Conservation (phyloP, 176 grass and related monocot genomes). For the Ensete ventricosum region DNA sequence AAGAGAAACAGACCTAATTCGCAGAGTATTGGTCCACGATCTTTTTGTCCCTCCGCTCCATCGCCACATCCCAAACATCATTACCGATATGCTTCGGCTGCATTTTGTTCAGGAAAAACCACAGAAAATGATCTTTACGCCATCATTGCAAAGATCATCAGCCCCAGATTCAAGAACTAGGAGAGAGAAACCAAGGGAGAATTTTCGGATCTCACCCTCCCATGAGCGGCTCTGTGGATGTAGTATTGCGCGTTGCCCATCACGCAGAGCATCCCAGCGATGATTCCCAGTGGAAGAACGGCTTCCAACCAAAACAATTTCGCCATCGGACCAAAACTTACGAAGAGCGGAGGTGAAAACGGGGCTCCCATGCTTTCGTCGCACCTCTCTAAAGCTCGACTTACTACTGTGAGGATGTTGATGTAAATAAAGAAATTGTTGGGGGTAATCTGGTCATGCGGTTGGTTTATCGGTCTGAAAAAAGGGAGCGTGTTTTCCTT, state of each 20-base stretch:
- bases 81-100: constrained; percentile 97
- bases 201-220: constrained; percentile 40
- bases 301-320: constrained; percentile 88
- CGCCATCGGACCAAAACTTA: constrained; percentile 32
- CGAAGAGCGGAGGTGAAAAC: not conserved
- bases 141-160: too few relatives aligned
- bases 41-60: constrained; percentile 96
- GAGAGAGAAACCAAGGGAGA: not conserved
- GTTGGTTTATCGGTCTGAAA: too few relatives aligned
- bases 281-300: constrained; percentile 84
- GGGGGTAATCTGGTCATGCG: too few relatives aligned
- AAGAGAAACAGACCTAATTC: constrained; percentile 9
- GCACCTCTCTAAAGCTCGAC: too few relatives aligned
- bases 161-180: too few relatives aligned
- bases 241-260: constrained; percentile 98
- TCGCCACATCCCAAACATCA: constrained; percentile 91
- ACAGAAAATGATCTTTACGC: too few relatives aligned
- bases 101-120: constrained; percentile 1
- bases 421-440: too few relatives aligned
- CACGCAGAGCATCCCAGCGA: constrained; percentile 88
- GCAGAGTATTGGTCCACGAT: constrained; percentile 37
- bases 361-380: too few relatives aligned
- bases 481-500: too few relatives aligned
- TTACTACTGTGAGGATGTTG: too few relatives aligned
- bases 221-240: constrained; percentile 89